phyloP scores from a whole-genome alignment of 2,329 filamentous ascomycete species.

The Aspergillus persii region DNA sequence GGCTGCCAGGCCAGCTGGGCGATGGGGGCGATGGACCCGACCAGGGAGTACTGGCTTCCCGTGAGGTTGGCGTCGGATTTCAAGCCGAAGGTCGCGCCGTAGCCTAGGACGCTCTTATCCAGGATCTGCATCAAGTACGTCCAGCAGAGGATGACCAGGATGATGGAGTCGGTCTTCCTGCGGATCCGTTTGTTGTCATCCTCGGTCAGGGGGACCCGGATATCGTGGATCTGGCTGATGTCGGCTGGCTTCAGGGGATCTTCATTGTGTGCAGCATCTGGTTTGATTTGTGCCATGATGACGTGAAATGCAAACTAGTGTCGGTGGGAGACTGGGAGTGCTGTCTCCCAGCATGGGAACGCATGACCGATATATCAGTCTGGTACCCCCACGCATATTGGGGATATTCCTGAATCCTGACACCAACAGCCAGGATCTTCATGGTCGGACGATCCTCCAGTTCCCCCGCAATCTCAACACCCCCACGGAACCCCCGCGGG shows the following conservation, averaged over 20 bases:
- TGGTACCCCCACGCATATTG: no score
- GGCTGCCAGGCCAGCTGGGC: constrained; percentile 62
- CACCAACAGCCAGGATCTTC: no score
- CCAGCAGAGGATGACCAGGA: constrained; percentile 51
- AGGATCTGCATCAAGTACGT: constrained; percentile 52
- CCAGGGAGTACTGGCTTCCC: constrained; percentile 56
- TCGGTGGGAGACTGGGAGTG: no score
- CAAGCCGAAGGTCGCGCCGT: constrained; percentile 57
- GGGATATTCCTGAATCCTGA: no score
- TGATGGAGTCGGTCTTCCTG: constrained; percentile 60
- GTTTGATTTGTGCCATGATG: constrained; percentile 5
- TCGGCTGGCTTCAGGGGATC: constrained; percentile 9
- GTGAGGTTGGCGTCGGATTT: constrained; percentile 50
- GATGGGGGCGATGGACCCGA: constrained; percentile 58
- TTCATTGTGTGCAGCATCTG: constrained; percentile 19
- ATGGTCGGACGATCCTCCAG: no score
- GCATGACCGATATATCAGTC: no score
- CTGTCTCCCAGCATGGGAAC: no score
- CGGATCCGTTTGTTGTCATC: constrained; percentile 54
- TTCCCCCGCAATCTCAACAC: no score
- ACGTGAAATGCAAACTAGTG: no score
- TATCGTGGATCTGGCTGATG: constrained; percentile 15
- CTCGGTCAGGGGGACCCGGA: constrained; percentile 30
- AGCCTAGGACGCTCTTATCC: constrained; percentile 59
- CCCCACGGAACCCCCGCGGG: no score